phyloP scores from a whole-genome alignment of 2,329 filamentous ascomycete species.

The Madurella mycetomatis region DNA sequence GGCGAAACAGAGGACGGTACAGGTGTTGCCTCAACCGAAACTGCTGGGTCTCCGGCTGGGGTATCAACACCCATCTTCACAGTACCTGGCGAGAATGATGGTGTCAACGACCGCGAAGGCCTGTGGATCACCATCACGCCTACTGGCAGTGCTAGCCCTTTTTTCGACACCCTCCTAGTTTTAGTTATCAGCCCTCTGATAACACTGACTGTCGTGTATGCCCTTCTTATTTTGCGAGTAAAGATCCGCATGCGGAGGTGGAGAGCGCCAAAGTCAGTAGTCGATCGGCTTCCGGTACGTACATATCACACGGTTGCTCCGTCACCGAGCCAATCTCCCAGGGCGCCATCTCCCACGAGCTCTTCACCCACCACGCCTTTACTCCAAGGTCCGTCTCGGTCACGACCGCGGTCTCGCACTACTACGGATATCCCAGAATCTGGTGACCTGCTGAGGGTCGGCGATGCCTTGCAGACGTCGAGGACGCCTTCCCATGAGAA shows the following conservation, averaged over 20 bases:
- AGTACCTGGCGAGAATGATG: constrained; percentile 7
- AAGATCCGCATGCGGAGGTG: constrained; percentile 85
- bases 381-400: constrained; percentile 53
- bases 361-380: constrained; percentile 76
- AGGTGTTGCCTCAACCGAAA: constrained; percentile 28
- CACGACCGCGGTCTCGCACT: constrained; percentile 61
- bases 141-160: constrained; percentile 82
- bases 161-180: constrained; percentile 94
- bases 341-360: constrained; percentile 58
- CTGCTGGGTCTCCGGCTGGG: constrained; percentile 21
- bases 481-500: constrained; percentile 45
- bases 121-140: constrained; percentile 97
- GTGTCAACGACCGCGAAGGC: constrained; percentile 54
- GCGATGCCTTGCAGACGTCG: constrained; percentile 39
- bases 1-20: constrained; percentile 31
- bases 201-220: constrained; percentile 89
- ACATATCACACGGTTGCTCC: constrained; percentile 84
- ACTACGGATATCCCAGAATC: constrained; percentile 57
- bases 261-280: constrained; percentile 95
- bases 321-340: constrained; percentile 52
- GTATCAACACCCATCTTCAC: constrained; percentile 23
- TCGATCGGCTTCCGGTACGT: constrained; percentile 88
- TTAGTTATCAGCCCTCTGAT: constrained; percentile 92
- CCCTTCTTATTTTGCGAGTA: constrained; percentile 78
- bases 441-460: constrained; percentile 42